Evolutionary conservation across 1,139 yeast genomes (phyloP), one percentile per base, ranked within the genome.

Genomic region (Candida neerlandica): DNA sequence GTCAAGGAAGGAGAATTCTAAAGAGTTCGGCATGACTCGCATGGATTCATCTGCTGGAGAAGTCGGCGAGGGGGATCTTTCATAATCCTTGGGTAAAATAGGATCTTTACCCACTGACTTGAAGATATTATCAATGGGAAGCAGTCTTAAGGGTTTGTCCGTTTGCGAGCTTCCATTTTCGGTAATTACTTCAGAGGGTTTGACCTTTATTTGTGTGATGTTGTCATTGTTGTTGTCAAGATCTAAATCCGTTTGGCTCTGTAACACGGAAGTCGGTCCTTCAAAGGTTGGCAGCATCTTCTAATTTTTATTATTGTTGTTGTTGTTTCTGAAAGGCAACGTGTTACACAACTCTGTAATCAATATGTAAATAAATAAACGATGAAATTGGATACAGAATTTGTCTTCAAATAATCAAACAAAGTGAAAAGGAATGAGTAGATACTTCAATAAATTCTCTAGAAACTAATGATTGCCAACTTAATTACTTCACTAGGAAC

Each of bases 11-110:
- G 66, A 62, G 46, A 69, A 67, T 11, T 64, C 55, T 54, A 67
- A 61, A 0, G 75, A 60, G 48, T 71, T 71, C 1, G 66, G 61
- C 10, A 71, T 58, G 1, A 65, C 55, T 32, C 55, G 55, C 4
- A 64, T 58, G 2, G 66, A 54, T n/a, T 63, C 66, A 29, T 52
- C 52, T 12, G 27, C 9, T 10, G 52, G 55, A 37, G 51, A 33
- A 10, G 29, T 47, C 40, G 45, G 49, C 43, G 40, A 43, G 16
- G 41, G 39, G 12, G 38, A 29, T 19, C 33, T 26, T 18, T 47
- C 45, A 12, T 21, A 9, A 12, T 4, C 11, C 5, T 11, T 32
- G 12, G 35, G 37, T 27, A 19, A 35, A 34, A 10, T 49, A 45
- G 32, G 37, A 21, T 23, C 54, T 41, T 34, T 27, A 5, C 27